Evolutionary conservation across 371 early-diverging fungal species (phyloP), one percentile per base, ranked within the genome.

Genomic region (Rhizopus arrhizus): DNA sequence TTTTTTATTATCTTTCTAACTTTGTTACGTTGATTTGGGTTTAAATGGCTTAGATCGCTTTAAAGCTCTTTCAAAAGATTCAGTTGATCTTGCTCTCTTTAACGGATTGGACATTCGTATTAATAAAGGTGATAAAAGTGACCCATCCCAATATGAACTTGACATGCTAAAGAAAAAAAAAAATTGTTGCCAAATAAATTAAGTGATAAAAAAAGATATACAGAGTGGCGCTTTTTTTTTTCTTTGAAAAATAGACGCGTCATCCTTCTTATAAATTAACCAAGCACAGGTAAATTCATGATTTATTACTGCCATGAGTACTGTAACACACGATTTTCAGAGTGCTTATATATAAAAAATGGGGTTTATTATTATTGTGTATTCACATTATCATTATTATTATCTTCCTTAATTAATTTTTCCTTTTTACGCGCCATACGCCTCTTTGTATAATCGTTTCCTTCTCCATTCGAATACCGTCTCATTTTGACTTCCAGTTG

Each of bases 401-500:
- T n/a, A 28, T n/a, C 22, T 22, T 53, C 38, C 9, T 48, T 48
- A 41, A 6, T 54, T 29, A 13, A 31, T 41, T 67, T 67, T 51
- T 66, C 62, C 34, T 63, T 63, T 55, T 56, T 55, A 49, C 59
- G 43, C 16, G 62, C 68, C 28, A 62, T 59, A 38, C 63, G 55
- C 59, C 68, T 55, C 34, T 50, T 48, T 12, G 62, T 67, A 56
- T 62, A 66, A 28, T 58, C 62, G 35, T 66, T 64, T 11, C 50
- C 59, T 16, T 36, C 54, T 16, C 63, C 56, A 12, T 22, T 56
- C 3, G 60, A 29, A 10, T 61, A 73, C 16, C 59, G 63, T 55
- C 69, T 71, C 80, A 80, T 80, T 28, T 75, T 71, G 31, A 80
- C 75, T 59, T 80, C 75, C 7, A 68, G 52, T 36, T 75, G 75